Percentiles rank a stretch among this genome's conserved stretches.
These are phyloP conservation scores for Cryptococcus neoformans DNA, from an alignment of 1,284 basidiomycete genomes.

Conservation along the genomic window DNA sequence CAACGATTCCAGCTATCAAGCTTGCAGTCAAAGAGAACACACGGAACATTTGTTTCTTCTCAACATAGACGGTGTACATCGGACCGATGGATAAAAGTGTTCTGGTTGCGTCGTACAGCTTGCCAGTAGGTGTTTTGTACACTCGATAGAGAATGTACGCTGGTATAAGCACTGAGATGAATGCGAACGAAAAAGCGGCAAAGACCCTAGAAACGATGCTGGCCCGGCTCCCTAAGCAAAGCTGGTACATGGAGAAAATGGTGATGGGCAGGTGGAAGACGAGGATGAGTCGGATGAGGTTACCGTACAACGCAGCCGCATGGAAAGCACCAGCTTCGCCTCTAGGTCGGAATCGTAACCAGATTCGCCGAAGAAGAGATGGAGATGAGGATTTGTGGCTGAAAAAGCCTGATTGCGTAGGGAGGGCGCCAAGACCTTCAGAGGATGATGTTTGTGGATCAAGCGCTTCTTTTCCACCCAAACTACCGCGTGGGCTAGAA, in stretches of 20 bases:
- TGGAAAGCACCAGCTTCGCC: conserved; percentile 51
- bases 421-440: conserved; percentile 12
- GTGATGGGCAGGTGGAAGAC: conserved; percentile 94
- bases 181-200: conserved; percentile 56
- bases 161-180: conserved; percentile 77
- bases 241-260: conserved; percentile 83
- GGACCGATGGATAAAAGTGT: conserved; percentile 88
- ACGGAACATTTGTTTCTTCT: conserved; percentile 86
- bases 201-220: conserved; percentile 48
- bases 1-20: conserved; percentile 70
- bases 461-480: conserved; percentile 27
- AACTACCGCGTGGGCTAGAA: conserved; percentile 16
- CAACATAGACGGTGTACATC: conserved; percentile 93
- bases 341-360: conserved; percentile 45
- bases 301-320: conserved; percentile 58
- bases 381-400: conserved; percentile 9
- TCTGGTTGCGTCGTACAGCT: conserved; percentile 90
- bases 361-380: conserved; percentile 30
- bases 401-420: conserved; percentile 18
- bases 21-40: conserved; percentile 76
- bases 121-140: conserved; percentile 73
- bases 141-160: conserved; percentile 70
- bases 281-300: conserved; percentile 81
- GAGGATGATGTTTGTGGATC: conserved; percentile 6
- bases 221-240: conserved; percentile 60